phyloP scores from a whole-genome alignment of 139 green algal species.

The Coccomyxa sp. region DNA sequence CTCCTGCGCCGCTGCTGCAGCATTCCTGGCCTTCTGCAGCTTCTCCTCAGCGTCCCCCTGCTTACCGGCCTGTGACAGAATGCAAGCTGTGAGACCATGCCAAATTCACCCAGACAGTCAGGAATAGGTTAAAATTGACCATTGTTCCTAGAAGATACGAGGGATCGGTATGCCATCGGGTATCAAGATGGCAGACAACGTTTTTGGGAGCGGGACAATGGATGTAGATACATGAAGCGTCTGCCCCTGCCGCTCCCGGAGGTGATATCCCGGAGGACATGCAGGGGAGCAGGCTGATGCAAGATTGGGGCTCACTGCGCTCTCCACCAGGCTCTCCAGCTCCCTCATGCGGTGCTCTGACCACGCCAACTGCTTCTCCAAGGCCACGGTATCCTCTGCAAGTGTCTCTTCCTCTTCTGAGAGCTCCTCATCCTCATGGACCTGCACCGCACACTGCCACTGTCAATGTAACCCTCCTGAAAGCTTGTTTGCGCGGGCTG shows the following conservation, averaged over 20 bases:
- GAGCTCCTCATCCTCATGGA: not conserved
- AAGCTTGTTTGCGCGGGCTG: not conserved
- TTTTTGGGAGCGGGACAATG: too few species aligned
- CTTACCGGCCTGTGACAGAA: not conserved
- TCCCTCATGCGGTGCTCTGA: not conserved
- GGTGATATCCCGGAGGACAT: not conserved
- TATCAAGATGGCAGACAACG: too few species aligned
- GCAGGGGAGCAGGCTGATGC: not conserved
- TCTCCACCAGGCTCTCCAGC: not conserved
- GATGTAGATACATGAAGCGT: not conserved
- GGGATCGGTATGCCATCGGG: not conserved
- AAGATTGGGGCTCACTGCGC: not conserved
- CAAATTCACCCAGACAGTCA: not conserved
- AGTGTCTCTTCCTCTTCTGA: not conserved
- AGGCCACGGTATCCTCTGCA: not conserved
- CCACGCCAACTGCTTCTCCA: not conserved
- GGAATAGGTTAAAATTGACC: not conserved
- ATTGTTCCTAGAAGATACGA: not conserved
- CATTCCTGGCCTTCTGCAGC: not conserved
- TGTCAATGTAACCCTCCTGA: not conserved
- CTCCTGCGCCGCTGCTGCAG: not conserved
- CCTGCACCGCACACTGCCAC: too few species aligned
- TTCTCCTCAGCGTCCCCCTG: not conserved
- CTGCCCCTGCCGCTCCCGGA: not conserved
- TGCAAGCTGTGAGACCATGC: not conserved